Base-by-base conservation (phyloP, 2,329 filamentous ascomycete species). In the Cordyceps cicadae region DNA sequence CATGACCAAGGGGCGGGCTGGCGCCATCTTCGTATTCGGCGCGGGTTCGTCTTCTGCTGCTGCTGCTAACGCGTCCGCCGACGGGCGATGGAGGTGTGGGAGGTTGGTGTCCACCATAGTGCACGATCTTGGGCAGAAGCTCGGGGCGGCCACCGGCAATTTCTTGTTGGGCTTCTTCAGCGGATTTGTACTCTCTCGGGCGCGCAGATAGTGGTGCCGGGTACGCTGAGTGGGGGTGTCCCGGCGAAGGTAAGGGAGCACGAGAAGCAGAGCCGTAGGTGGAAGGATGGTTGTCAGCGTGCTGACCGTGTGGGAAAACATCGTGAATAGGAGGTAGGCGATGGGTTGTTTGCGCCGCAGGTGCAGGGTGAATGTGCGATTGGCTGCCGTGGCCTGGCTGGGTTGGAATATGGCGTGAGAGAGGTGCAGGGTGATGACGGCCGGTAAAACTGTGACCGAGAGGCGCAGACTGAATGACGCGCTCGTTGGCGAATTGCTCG, bases 381-480 rank as follows among this genome's bases (percentile, higher is more conserved):
- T 87, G 92, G 70, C 87, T 90, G 21, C 88, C 88, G 57, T 96
- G 81, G 64, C 89, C 91, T 8, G 90, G 87, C 64, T 92, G 90
- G 70, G 93, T 92, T 67, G 85, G 82, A 59, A 92, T 79, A 71
- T 94, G 90, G 56, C 90, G 84, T 50, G 88, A 90, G 62, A 90
- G 76, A 0, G 89, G 88, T 66, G 88, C 87, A 5, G 87, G 84
- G 68, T 92, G 86, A 70, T 95, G 87, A 63, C 94, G 86, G 63
- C 93, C 92, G 8, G 94, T 97, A 71, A 99, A 99, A 43, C 91
- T 95, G 71, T 97, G 93, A 68, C 95, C 87, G 26, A 99, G 82
- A 17, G 94, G 94, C 8, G 94, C 94, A 4, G 94, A 99, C 75
- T 99, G 94, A 63, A 99, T 95, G 41, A 97, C 92, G 67, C 94